Percentiles rank a stretch among this genome's conserved stretches.
Evolutionary conservation across 2,329 filamentous ascomycete species (phyloP).

Genomic region (Hymenoscyphus salicellus): DNA sequence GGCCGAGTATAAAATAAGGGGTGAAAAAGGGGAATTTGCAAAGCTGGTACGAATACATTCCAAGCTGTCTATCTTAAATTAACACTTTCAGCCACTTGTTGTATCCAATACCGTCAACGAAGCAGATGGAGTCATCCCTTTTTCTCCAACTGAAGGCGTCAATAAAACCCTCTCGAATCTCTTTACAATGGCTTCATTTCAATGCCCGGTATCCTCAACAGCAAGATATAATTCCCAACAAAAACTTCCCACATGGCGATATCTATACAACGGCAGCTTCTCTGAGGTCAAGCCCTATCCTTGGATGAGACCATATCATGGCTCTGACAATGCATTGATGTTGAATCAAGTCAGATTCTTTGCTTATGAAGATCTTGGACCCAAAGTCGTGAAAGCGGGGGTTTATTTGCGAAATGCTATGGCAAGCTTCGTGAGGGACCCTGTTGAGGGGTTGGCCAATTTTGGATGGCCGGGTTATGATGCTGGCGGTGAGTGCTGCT

Average conservation of each 20-base stretch:
- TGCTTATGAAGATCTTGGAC: conserved; percentile 8
- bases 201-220: conserved; percentile 6
- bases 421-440: conserved; percentile 15
- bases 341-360: not conserved
- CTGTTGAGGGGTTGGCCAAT: not conserved
- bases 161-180: conserved; percentile 5
- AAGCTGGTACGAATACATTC: not conserved
- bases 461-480: conserved; percentile 14
- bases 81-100: conserved; percentile 8
- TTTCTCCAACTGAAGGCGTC: conserved; percentile 7
- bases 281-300: conserved; percentile 8
- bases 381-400: not conserved
- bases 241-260: conserved; percentile 8
- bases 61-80: too few species aligned
- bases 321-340: conserved; percentile 7
- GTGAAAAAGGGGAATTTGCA: conserved; percentile 4
- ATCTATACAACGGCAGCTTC: conserved; percentile 10
- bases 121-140: conserved; percentile 13
- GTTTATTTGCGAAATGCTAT: conserved; percentile 9
- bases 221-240: conserved; percentile 4
- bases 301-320: conserved; percentile 14
- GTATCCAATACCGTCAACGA: conserved; percentile 8
- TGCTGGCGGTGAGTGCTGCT: not conserved
- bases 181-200: conserved; percentile 10
- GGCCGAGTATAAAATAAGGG: conserved; percentile 8